Evolutionary conservation across 2,329 filamentous ascomycete species (phyloP).

Genomic region (Sarocladium kiliense): DNA sequence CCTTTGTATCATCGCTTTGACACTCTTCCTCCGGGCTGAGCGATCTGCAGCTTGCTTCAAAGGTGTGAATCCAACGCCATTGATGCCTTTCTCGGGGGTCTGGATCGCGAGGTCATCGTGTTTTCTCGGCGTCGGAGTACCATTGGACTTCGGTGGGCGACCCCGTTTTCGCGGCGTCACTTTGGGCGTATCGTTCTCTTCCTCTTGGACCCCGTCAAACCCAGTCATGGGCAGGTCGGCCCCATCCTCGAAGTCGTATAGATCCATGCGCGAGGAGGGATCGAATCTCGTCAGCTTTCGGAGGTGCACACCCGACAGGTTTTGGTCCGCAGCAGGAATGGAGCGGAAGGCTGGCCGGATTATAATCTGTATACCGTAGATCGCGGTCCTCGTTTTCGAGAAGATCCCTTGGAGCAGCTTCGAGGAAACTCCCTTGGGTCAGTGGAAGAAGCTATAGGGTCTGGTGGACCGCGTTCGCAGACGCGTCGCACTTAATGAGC

Average conservation of each 20-base stretch:
- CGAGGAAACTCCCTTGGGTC: no score
- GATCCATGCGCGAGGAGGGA: background rate
- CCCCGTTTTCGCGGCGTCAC: conserved; percentile 30
- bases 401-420: no score
- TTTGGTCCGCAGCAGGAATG: no score
- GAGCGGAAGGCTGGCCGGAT: no score
- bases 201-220: conserved; percentile 17
- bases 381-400: no score
- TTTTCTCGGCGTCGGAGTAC: conserved; percentile 33
- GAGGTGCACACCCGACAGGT: no score
- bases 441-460: background rate
- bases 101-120: conserved; percentile 24
- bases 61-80: conserved; percentile 47
- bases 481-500: conserved; percentile 8
- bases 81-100: conserved; percentile 33
- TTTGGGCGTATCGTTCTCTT: conserved; percentile 17
- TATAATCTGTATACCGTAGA: no score
- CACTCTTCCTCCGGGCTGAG: conserved; percentile 83
- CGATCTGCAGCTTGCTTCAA: conserved; percentile 64
- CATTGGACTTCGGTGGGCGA: conserved; percentile 22
- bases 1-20: conserved; percentile 67
- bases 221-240: conserved; percentile 6
- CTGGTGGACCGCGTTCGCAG: background rate
- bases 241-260: background rate
- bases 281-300: background rate